These are phyloP conservation scores for Pterocarpus macrocarpus DNA, from an alignment of 306 rosid species.

Conservation along the genomic window DNA sequence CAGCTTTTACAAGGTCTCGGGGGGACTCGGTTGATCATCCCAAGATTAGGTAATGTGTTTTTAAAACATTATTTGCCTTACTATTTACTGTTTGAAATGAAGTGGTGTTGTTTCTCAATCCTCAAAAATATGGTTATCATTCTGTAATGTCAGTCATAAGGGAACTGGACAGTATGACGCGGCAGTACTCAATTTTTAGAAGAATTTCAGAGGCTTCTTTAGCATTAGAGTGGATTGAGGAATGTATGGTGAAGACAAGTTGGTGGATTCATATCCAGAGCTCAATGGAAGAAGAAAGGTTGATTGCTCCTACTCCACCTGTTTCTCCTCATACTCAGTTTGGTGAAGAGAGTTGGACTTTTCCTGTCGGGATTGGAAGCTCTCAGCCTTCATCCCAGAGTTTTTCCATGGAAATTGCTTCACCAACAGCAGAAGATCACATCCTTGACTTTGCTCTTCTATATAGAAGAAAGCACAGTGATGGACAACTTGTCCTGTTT, in stretches of 20 bases:
- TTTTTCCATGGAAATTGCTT: slow-evolving; percentile 53
- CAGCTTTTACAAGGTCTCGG: slow-evolving; percentile 76
- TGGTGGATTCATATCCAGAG: slow-evolving; percentile 82
- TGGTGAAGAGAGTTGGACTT: slow-evolving; percentile 45
- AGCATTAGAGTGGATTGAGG: slow-evolving; percentile 80
- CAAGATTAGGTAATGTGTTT: slow-evolving; percentile 70
- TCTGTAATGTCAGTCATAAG: slow-evolving; percentile 58
- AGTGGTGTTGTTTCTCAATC: slow-evolving; percentile 29
- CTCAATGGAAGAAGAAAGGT: slow-evolving; percentile 61
- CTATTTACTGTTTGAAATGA: slow-evolving; percentile 19
- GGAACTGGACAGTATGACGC: slow-evolving; percentile 68
- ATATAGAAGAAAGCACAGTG: slow-evolving; percentile 51
- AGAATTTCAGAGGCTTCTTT: slow-evolving; percentile 69
- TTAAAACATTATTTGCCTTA: background rate
- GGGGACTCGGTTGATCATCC: slow-evolving; percentile 71
- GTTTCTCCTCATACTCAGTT: slow-evolving; percentile 57
- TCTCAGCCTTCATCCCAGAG: slow-evolving; percentile 34
- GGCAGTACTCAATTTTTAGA: slow-evolving; percentile 56
- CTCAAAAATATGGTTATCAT: slow-evolving; percentile 30
- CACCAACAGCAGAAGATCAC: slow-evolving; percentile 79
- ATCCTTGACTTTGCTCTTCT: slow-evolving; percentile 72
- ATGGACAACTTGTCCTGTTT: slow-evolving; percentile 67
- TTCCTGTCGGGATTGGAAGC: slow-evolving; percentile 41
- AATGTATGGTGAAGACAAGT: slow-evolving; percentile 63
- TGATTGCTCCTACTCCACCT: slow-evolving; percentile 72